These are phyloP conservation scores for Fusarium tricinctum DNA, from an alignment of 2,329 filamentous ascomycete genomes.

Conservation along the genomic window DNA sequence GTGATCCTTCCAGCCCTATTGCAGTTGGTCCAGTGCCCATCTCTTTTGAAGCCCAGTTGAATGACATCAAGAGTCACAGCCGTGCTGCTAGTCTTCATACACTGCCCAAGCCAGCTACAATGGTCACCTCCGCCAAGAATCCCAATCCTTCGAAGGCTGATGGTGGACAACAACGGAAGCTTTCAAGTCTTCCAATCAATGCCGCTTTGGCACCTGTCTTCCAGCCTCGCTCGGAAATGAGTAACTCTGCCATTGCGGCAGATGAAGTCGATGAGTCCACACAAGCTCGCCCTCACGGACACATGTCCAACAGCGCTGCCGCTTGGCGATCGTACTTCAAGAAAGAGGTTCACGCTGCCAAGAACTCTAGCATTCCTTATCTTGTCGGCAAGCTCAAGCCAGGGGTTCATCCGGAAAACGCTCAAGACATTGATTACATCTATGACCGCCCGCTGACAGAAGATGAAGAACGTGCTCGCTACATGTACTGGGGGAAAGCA, in stretches of 20 bases:
- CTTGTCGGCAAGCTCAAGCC: slow-evolving; percentile 67
- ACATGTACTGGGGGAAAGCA: slow-evolving; percentile 72
- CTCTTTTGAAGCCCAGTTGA: slow-evolving; percentile 19
- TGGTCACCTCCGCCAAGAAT: slow-evolving; percentile 38
- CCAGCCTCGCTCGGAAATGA: slow-evolving; percentile 57
- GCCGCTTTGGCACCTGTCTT: slow-evolving; percentile 66
- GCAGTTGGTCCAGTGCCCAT: slow-evolving; percentile 1
- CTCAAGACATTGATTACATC: slow-evolving; percentile 63
- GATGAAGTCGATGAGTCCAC: slow-evolving; percentile 25
- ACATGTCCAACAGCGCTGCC: slow-evolving; percentile 30
- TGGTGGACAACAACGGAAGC: slow-evolving; percentile 53
- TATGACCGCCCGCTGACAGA: slow-evolving; percentile 70
- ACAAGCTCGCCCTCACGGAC: slow-evolving; percentile 11
- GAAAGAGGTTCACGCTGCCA: slow-evolving; percentile 35
- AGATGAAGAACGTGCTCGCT: slow-evolving; percentile 70
- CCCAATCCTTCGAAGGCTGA: slow-evolving; percentile 33
- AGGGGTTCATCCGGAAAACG: slow-evolving; percentile 59
- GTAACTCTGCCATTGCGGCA: slow-evolving; percentile 31
- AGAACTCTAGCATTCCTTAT: slow-evolving; percentile 59
- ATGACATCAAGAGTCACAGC: slow-evolving; percentile 28
- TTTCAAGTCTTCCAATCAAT: slow-evolving; percentile 58
- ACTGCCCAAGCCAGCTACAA: slow-evolving; percentile 49
- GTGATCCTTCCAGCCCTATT: slow-evolving; percentile 12
- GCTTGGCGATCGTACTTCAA: slow-evolving; percentile 45
- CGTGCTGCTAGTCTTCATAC: slow-evolving; percentile 47